Percentiles rank a stretch among this genome's conserved stretches.
Evolutionary conservation across 495 filamentous ascomycete species (phyloP).

Genomic region (Thermothielavioides terrestris): DNA sequence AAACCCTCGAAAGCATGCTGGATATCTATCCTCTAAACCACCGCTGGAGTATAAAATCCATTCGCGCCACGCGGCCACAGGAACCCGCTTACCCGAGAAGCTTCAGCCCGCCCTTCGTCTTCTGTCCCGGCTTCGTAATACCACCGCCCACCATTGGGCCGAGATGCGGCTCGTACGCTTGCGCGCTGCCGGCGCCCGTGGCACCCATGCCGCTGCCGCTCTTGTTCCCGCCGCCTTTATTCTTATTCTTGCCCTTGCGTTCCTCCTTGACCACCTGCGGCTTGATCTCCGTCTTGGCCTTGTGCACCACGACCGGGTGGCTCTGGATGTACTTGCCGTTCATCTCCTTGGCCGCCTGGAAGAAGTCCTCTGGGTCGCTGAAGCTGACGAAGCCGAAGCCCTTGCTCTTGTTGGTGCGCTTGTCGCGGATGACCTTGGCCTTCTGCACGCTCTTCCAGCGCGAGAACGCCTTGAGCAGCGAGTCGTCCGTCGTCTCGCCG

Average conservation of each 20-base stretch:
- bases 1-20: too few species aligned
- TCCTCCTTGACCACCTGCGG: conserved; percentile 46
- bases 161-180: conserved; percentile 35
- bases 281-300: conserved; percentile 85
- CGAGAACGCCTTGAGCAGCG: conserved; percentile 83
- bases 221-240: conserved; percentile 26
- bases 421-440: conserved; percentile 91
- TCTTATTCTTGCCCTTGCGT: conserved; percentile 28
- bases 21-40: neutral
- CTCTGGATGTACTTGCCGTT: conserved; percentile 98
- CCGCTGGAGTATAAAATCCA: neutral
- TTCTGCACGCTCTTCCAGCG: conserved; percentile 83
- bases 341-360: conserved; percentile 93
- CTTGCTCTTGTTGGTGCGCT: conserved; percentile 88
- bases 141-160: conserved; percentile 50
- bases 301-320: conserved; percentile 77
- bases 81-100: conserved; percentile 61
- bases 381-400: conserved; percentile 97
- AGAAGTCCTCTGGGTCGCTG: conserved; percentile 89
- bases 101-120: conserved; percentile 71
- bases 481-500: conserved; percentile 97
- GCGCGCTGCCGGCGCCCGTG: conserved; percentile 18
- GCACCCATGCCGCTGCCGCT: conserved; percentile 25
- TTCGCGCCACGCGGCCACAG: too few species aligned
- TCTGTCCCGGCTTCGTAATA: conserved; percentile 66